Evolutionary conservation across 2,329 filamentous ascomycete genomes (phyloP).

Genomic region (Cadophora gregata): DNA sequence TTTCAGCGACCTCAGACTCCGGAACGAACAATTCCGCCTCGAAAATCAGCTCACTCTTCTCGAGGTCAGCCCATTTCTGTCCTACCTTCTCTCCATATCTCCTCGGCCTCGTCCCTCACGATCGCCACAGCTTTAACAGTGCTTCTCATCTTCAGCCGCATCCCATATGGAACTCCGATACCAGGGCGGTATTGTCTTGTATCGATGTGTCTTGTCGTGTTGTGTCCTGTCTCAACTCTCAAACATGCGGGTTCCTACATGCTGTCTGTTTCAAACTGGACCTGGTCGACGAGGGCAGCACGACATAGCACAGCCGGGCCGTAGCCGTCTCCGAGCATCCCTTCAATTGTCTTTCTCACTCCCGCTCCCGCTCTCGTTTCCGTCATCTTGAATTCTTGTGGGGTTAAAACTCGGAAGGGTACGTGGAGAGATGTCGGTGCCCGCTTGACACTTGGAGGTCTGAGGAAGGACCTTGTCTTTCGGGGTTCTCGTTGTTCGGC

Average conservation of each 20-base stretch:
- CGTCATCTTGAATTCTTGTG: neutral
- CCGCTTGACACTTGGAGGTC: neutral
- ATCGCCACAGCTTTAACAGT: neutral
- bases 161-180: neutral
- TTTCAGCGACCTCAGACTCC: neutral
- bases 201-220: too few species aligned
- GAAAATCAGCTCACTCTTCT: slow-evolving; percentile 3
- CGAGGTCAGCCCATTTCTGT: neutral
- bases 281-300: neutral
- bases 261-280: neutral
- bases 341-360: neutral
- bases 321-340: neutral
- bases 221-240: neutral
- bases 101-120: neutral
- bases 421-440: neutral
- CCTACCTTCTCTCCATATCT: neutral
- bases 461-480: neutral
- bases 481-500: neutral
- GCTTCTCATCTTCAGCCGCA: neutral
- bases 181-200: neutral
- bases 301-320: neutral
- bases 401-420: neutral
- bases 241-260: neutral
- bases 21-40: neutral
- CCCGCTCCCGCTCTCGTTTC: neutral